Evolutionary conservation across 2,329 filamentous ascomycete species (phyloP).

Genomic region (Colletotrichum sp.): DNA sequence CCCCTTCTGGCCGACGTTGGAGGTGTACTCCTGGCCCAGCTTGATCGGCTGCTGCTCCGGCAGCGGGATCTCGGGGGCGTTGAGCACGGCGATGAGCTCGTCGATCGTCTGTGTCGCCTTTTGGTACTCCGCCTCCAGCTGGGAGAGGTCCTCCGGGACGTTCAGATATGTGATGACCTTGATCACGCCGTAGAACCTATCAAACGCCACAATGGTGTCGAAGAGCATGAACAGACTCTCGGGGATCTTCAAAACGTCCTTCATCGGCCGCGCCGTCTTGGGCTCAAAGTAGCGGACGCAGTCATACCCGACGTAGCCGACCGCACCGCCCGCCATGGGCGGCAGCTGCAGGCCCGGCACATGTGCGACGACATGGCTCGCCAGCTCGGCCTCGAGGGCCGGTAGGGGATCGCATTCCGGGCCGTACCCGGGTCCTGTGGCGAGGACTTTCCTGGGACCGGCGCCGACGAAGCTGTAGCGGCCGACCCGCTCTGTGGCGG

Average conservation of each 20-base stretch:
- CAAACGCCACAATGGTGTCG: conserved; percentile 92
- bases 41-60: conserved; percentile 78
- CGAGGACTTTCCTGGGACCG: conserved; percentile 78
- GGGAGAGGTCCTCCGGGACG: conserved; percentile 61
- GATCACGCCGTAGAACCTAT: conserved; percentile 91
- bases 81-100: conserved; percentile 72
- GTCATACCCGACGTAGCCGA: conserved; percentile 97
- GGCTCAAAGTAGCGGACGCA: conserved; percentile 98
- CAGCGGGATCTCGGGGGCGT: conserved; percentile 76
- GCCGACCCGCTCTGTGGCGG: conserved; percentile 90
- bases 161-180: conserved; percentile 92
- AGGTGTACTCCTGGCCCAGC: conserved; percentile 79
- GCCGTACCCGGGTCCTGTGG: conserved; percentile 87
- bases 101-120: conserved; percentile 69
- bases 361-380: conserved; percentile 78
- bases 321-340: conserved; percentile 86
- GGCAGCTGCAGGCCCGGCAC: conserved; percentile 85
- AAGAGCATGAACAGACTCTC: conserved; percentile 98
- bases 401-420: conserved; percentile 84
- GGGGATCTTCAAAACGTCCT: conserved; percentile 87
- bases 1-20: conserved; percentile 87
- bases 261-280: conserved; percentile 87
- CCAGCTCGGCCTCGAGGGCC: conserved; percentile 80
- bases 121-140: conserved; percentile 73
- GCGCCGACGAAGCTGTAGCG: conserved; percentile 95